Evolutionary conservation across 2,329 filamentous ascomycete genomes (phyloP), one percentile per base, ranked within the genome.

Genomic region (Paraconiothyrium sp.): DNA sequence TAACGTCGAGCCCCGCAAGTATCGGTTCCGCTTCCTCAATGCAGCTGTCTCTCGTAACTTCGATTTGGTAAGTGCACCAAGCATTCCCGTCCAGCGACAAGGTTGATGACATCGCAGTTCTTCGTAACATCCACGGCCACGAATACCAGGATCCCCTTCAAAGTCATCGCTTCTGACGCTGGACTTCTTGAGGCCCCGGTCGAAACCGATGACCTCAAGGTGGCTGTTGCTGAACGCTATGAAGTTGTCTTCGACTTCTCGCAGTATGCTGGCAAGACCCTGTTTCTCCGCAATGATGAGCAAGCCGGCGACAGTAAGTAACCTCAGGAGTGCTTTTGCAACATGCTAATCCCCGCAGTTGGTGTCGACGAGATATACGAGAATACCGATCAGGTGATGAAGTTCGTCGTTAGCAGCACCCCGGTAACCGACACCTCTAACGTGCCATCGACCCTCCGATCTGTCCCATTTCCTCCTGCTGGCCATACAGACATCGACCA

Each of bases 181-280:
- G 85, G 71, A 14, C 63, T 72, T 14, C 59, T 69, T 11, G 48
- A 64, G 34, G 52, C 73, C 11, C 83, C 85, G 1, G 81, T 85
- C 4, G 66, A 72, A 14, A 74, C 78, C 4, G 77, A 76, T 34
- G 71, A 78, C 22, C 69, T 86, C 11, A 77, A 79, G 47, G 76
- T 86, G 46, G 76, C 83, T 3, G 85, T 85, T 73, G 86, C 84
- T 3, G 86, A 88, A 72, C 81, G 86, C 3, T 88, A 84, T 65
- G 86, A 88, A 65, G 76, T 88, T 37, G 80, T 88, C 16, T 76
- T 88, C 59, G 86, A 88, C 72, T 88, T 88, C 67, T 74, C 81
- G 10, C 59, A 69, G 1, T 86, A 79, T 64, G 79, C 79, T 0
- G 84, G 84, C 30, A 78, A 86, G 70, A 84, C 82, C 55, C 72